Evolutionary conservation across 805 yeast genomes (phyloP).

Genomic region (Torulaspora indica): DNA sequence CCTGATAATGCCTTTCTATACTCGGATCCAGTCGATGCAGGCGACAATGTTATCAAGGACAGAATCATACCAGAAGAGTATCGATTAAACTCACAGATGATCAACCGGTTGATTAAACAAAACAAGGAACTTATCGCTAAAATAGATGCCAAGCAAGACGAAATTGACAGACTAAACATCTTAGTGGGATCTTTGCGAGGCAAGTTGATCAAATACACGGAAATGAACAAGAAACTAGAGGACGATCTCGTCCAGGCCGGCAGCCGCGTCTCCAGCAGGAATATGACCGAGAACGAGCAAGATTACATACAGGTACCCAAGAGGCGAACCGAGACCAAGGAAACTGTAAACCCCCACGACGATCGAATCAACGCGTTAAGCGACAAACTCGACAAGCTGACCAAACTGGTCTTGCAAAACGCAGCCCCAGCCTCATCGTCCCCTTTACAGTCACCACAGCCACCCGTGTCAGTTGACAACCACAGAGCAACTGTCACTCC

Average conservation of each 20-base stretch:
- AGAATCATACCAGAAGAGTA: constrained; percentile 35
- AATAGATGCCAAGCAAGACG: constrained; percentile 31
- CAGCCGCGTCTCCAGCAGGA: constrained; percentile 7
- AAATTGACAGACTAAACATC: constrained; percentile 32
- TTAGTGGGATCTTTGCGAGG: constrained; percentile 35
- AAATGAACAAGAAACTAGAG: constrained; percentile 24
- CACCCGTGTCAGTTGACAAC: constrained; percentile 5
- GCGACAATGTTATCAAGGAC: constrained; percentile 14
- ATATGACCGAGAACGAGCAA: constrained; percentile 20
- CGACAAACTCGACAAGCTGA: constrained; percentile 20
- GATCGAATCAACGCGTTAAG: constrained; percentile 18
- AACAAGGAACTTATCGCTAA: constrained; percentile 36
- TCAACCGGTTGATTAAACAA: constrained; percentile 38
- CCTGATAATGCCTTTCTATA: constrained; percentile 10
- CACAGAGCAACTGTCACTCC: constrained; percentile 11
- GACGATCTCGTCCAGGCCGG: constrained; percentile 5
- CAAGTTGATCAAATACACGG: constrained; percentile 37
- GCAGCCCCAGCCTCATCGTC: constrained; percentile 4
- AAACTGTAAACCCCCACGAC: constrained; percentile 12
- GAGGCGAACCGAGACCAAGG: constrained; percentile 12
- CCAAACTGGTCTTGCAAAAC: constrained; percentile 16
- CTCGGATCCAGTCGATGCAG: constrained; percentile 11
- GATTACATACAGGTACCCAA: constrained; percentile 28
- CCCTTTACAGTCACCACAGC: constrained; percentile 7
- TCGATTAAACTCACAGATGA: constrained; percentile 36